These are phyloP conservation scores for Erythrophleum fordii DNA, from an alignment of 306 rosid species.

Conservation along the genomic window DNA sequence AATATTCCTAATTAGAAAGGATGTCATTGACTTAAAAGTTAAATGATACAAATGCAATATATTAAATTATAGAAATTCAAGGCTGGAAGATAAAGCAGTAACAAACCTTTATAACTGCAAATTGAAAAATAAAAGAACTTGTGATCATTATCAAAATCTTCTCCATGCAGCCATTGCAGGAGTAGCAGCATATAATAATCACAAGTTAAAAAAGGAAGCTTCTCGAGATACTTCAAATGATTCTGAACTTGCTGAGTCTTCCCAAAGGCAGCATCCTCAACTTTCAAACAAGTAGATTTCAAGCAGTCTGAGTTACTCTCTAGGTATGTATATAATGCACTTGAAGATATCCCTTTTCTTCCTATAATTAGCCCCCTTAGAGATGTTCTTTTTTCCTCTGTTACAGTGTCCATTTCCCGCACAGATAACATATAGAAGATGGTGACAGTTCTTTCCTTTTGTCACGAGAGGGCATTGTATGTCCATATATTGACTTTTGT, in stretches of 20 bases:
- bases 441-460: constrained; percentile 31
- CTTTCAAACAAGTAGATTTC: constrained; percentile 58
- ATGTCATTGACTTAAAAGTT: constrained; percentile 15
- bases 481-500: constrained; percentile 32
- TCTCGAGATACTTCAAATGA: constrained; percentile 48
- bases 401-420: constrained; percentile 32
- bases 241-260: constrained; percentile 53
- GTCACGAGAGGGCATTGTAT: constrained; percentile 34
- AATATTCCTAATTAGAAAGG: constrained; percentile 28
- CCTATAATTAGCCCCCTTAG: constrained; percentile 9
- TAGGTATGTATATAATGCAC: constrained; percentile 49
- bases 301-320: constrained; percentile 43
- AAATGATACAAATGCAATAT: not conserved
- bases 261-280: constrained; percentile 47
- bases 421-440: constrained; percentile 36
- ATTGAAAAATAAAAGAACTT: constrained; percentile 20
- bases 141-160: constrained; percentile 25
- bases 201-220: constrained; percentile 81
- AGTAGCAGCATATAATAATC: constrained; percentile 93
- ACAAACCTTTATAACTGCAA: constrained; percentile 12
- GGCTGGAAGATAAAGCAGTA: constrained; percentile 27
- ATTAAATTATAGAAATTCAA: constrained; percentile 15
- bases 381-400: no score
- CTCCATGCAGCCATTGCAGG: constrained; percentile 86
- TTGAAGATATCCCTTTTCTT: constrained; percentile 12